Base-by-base conservation (phyloP, 73 alveolate species). In the Paramecium octaurelia region DNA sequence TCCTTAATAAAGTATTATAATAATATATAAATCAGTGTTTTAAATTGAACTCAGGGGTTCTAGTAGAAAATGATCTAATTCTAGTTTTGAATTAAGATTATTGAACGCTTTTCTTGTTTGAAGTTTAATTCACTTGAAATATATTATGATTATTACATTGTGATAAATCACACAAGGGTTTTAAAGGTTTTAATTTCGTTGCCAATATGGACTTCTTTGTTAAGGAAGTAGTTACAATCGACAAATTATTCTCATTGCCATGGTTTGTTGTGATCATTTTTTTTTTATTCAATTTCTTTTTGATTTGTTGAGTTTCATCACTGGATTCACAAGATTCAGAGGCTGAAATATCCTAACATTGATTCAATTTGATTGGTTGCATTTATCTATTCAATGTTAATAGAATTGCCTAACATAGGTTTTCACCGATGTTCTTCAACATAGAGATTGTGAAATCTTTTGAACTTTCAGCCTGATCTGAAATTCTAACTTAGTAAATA, bases 311-410 rank as follows among this genome's bases (percentile, higher is more conserved):
- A 11, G 84, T 27, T 24, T 64, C 84, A 64, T 64, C 84, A 64
- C 84, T 23, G 3, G 84, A 64, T 31, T 64, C 84, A 18, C 84
- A 64, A 34, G 84, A 64, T 64, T 64, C 84, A 31, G 84, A 64
- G 5, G 54, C 84, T 12, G 84, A 64, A 31, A 64, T 64, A 64
- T 64, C 84, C 12, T 8, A 64, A 7, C 84, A 64, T 27, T 64
- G 31, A 27, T 64, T 31, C 9, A 64, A 42, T 64, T 27, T 14
- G 8, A 34, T 14, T 3, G 84, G 46, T 64, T 64, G 27, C 21
- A 80, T 23, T 24, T 80, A 38, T 9, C 10, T 80, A 23, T 80
- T 21, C 16, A 18, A 54, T 64, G 46, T 34, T 64, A 64, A 64
- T 27, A 64, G 31, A 12, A 64, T 64, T 7, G 84, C 84, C 27